Conservation (phyloP, 2,329 filamentous ascomycete genomes). For the Coniella vitis region DNA sequence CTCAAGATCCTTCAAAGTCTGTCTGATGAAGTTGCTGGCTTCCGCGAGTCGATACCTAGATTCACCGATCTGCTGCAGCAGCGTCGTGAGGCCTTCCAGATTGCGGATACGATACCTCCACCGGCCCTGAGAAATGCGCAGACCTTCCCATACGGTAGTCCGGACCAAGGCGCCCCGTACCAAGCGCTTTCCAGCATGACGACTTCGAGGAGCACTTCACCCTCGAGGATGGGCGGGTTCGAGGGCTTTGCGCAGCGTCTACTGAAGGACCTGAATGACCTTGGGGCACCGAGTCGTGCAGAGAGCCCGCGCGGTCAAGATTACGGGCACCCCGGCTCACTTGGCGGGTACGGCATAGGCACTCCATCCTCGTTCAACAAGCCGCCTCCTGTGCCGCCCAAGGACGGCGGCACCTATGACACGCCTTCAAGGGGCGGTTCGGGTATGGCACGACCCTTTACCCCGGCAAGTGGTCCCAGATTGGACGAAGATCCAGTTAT, state of each 20-base stretch:
- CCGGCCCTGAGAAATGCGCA: slow-evolving; percentile 22
- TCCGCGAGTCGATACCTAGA: slow-evolving; percentile 58
- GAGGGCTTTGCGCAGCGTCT: slow-evolving; percentile 58
- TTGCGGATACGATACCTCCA: slow-evolving; percentile 42
- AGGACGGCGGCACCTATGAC: slow-evolving; percentile 37
- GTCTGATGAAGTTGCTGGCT: slow-evolving; percentile 54
- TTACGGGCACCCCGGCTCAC: slow-evolving; percentile 25
- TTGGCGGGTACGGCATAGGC: slow-evolving; percentile 22
- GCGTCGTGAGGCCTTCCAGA: slow-evolving; percentile 57
- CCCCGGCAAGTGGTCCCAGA: slow-evolving; percentile 28
- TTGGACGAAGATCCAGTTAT: slow-evolving; percentile 28
- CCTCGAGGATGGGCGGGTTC: slow-evolving; percentile 46
- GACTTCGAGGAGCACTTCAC: slow-evolving; percentile 42
- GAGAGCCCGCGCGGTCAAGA: slow-evolving; percentile 44
- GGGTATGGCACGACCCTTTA: slow-evolving; percentile 30
- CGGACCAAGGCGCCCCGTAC: slow-evolving; percentile 21
- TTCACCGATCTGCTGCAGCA: slow-evolving; percentile 67
- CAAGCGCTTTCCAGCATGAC: slow-evolving; percentile 38
- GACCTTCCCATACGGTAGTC: slow-evolving; percentile 18
- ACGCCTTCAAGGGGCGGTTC: slow-evolving; percentile 26
- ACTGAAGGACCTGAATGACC: slow-evolving; percentile 54
- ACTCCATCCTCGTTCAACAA: slow-evolving; percentile 28
- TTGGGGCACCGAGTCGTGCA: slow-evolving; percentile 46
- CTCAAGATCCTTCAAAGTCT: slow-evolving; percentile 53
- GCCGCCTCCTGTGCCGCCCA: slow-evolving; percentile 32